A percentile compares a stretch with the other conserved stretches of the same genome.
phyloP scores from a whole-genome alignment of 441 rosid species.

The Dalechampia spathulata region DNA sequence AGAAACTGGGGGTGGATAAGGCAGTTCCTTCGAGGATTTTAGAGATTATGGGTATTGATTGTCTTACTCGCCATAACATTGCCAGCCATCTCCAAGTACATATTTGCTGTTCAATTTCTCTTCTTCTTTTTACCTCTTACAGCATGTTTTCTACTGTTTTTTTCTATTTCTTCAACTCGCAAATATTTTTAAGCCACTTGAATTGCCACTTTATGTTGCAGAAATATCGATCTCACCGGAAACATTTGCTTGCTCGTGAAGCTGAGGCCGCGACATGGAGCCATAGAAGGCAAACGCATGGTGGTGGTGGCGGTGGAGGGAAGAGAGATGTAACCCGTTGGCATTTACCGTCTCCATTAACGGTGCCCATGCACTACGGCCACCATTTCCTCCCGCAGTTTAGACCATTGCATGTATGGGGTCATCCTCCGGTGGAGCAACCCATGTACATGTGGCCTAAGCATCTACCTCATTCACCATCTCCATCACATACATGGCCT shows the following conservation, averaged over 20 bases:
- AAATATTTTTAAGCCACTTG: too few species aligned
- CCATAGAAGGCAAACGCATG: constrained; percentile 59
- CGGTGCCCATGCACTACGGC: constrained; percentile 37
- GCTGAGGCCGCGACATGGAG: constrained; percentile 87
- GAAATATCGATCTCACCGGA: constrained; percentile 89
- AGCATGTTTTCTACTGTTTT: too few species aligned
- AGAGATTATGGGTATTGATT: constrained; percentile 79
- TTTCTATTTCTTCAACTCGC: too few species aligned
- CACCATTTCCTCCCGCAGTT: constrained; percentile 14
- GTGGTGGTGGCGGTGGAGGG: constrained; percentile 12
- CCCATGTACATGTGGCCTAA: constrained; percentile 61
- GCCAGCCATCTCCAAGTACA: constrained; percentile 97
- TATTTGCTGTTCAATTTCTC: not conserved
- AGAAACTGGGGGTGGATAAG: constrained; percentile 86
- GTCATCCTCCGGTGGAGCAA: constrained; percentile 64
- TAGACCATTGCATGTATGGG: constrained; percentile 88
- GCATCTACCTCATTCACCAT: constrained; percentile 34
- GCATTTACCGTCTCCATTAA: constrained; percentile 70
- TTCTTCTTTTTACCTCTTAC: not conserved
- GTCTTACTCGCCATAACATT: constrained; percentile 90
- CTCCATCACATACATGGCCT: constrained; percentile 30
- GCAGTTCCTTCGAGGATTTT: constrained; percentile 93
- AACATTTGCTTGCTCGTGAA: constrained; percentile 76
- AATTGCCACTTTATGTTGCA: constrained; percentile 22
- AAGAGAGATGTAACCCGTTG: constrained; percentile 46